Evolutionary conservation across 495 filamentous ascomycete genomes (phyloP).

Genomic region (Hypomontagnella submonticulosa): DNA sequence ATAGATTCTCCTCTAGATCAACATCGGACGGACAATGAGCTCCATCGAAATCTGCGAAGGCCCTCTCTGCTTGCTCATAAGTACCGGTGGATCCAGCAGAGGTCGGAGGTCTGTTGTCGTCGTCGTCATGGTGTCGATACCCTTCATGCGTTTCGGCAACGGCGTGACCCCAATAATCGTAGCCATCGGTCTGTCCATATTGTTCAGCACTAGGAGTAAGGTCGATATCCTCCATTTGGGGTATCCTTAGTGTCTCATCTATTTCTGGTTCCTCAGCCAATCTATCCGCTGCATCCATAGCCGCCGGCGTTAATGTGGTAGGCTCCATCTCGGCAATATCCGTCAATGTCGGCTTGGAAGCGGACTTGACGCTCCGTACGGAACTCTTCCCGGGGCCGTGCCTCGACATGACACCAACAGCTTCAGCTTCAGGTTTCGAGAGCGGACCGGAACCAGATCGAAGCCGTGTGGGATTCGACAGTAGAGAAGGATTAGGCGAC

Average conservation of each 20-base stretch:
- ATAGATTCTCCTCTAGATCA: constrained; percentile 47
- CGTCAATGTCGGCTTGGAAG: constrained; percentile 55
- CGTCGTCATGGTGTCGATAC: constrained; percentile 32
- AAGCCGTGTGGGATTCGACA: constrained; percentile 63
- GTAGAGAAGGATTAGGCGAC: constrained; percentile 72
- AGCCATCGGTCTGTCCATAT: constrained; percentile 27
- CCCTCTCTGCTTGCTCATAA: constrained; percentile 71
- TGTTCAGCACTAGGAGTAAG: constrained; percentile 42
- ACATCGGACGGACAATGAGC: constrained; percentile 75
- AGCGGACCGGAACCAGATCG: constrained; percentile 61
- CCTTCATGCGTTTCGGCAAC: constrained; percentile 46
- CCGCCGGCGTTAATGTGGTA: constrained; percentile 54
- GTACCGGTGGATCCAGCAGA: constrained; percentile 73
- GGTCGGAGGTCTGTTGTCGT: constrained; percentile 50
- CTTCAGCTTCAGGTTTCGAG: constrained; percentile 49
- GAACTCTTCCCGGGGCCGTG: constrained; percentile 60
- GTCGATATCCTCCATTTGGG: constrained; percentile 38
- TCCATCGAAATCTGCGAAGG: constrained; percentile 95
- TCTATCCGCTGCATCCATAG: constrained; percentile 58
- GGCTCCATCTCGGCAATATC: constrained; percentile 62
- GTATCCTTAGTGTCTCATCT: constrained; percentile 45
- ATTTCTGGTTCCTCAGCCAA: constrained; percentile 47
- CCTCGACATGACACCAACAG: constrained; percentile 50
- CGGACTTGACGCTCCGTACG: constrained; percentile 53
- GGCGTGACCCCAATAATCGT: constrained; percentile 46